Evolutionary conservation across 2,329 filamentous ascomycete species (phyloP), one percentile per base, ranked within the genome.

Genomic region (Didymella segeticola): DNA sequence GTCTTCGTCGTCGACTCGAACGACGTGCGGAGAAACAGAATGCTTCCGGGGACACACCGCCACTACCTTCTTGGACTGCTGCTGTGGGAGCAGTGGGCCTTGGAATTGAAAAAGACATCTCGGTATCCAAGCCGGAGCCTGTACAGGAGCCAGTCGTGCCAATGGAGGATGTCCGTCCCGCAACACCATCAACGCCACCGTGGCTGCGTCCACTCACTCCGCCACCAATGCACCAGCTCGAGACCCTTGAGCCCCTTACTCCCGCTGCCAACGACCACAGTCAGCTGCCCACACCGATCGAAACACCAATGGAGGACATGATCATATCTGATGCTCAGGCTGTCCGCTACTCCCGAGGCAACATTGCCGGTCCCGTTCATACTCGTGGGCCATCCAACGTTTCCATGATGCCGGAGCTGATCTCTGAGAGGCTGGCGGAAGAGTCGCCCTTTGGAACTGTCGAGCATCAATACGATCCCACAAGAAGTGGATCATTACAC

Each of bases 11-110:
- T 47, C 85, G 83, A 53, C 76, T 95, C 20, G 82, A 86, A 33
- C 82, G 85, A 45, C 82, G 85, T 58, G 87, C 86, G 46, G 89
- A 93, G 65, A 78, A 83, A 30, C 79, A 84, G 56, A 78, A 79
- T 50, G 81, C 42, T 83, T 86, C 60, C 79, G 80, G 29, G 83
- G 87, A 58, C 80, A 68, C 63, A 25, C 64, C 66, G 9, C 86
- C 86, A 30, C 82, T 87, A 2, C 64, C 87, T 39, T 86, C 85
- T 19, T 82, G 83, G 43, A 85, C 85, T 55, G 64, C 62, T 22
- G 59, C 58, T 34, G 60, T 51, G 17, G 66, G 64, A 45, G 62
- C 59, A 12, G 73, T 82, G 22, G 84, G 83, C 0, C 68, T 87
- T n/a, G 84, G 82, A 9, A 80, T 83, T 34, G 82, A 84, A 25